Conservation (phyloP, 1,139 yeast genomes). For the Suhomyces anneliseae region DNA sequence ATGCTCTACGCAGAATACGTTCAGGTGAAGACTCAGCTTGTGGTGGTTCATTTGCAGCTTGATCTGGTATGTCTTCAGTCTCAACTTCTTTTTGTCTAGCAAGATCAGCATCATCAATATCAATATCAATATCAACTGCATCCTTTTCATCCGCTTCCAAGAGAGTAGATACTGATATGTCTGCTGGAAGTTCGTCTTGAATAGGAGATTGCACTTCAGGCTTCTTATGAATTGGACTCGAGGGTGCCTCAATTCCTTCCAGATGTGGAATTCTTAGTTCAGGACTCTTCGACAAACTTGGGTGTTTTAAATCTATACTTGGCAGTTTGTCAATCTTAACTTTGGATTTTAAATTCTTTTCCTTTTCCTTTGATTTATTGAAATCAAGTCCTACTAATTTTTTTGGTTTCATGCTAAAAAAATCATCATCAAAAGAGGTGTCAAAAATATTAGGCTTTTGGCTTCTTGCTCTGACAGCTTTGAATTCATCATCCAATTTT, state of each 20-base stretch:
- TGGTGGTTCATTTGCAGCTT: too few species aligned
- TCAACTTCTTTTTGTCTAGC: background rate
- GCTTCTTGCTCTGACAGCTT: slow-evolving; percentile 1
- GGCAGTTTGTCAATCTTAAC: too few species aligned
- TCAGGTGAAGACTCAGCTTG: background rate
- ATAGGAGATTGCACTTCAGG: slow-evolving; percentile 13
- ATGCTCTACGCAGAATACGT: background rate
- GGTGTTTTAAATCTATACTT: too few species aligned
- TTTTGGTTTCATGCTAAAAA: slow-evolving; percentile 9
- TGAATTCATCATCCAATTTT: slow-evolving; percentile 11
- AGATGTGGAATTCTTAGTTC: background rate
- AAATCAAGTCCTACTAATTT: slow-evolving; percentile 2
- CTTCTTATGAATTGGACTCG: background rate
- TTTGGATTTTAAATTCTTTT: too few species aligned
- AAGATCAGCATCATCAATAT: background rate
- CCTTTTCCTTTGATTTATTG: background rate
- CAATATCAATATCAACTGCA: background rate
- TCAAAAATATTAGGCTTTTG: slow-evolving; percentile 16
- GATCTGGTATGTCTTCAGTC: too few species aligned
- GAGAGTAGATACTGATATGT: slow-evolving; percentile 24
- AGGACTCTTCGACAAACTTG: too few species aligned
- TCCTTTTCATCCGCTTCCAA: slow-evolving; percentile 8
- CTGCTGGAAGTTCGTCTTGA: slow-evolving; percentile 18
- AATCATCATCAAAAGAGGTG: slow-evolving; percentile 18
- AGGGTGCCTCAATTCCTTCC: background rate